Evolutionary conservation across 1,284 basidiomycete genomes (phyloP).

Genomic region (Inonotus obliquus): DNA sequence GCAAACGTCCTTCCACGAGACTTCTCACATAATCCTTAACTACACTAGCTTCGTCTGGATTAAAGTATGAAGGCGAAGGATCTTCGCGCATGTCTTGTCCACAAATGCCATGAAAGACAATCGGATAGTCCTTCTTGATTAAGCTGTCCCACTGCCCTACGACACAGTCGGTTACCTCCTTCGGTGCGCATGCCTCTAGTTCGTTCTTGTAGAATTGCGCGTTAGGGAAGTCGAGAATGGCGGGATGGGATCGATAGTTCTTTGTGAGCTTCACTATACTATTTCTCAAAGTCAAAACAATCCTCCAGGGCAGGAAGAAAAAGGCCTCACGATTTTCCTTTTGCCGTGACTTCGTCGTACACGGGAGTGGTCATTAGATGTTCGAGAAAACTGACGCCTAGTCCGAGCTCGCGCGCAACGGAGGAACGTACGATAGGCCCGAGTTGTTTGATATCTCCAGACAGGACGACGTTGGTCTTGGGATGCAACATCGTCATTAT

Average conservation of each 20-base stretch:
- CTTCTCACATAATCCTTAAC: constrained; percentile 36
- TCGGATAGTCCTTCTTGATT: constrained; percentile 34
- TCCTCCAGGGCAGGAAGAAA: not conserved
- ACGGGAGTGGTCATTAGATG: constrained; percentile 45
- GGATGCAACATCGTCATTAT: constrained; percentile 50
- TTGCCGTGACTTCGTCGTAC: constrained; percentile 37
- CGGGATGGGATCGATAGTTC: constrained; percentile 54
- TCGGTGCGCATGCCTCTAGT: constrained; percentile 40
- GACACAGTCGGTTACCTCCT: constrained; percentile 32
- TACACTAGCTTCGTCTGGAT: constrained; percentile 39
- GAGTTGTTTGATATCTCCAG: constrained; percentile 60
- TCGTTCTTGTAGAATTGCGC: constrained; percentile 49
- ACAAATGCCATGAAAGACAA: constrained; percentile 43
- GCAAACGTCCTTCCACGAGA: constrained; percentile 28
- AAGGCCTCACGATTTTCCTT: constrained; percentile 38
- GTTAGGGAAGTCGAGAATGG: constrained; percentile 55
- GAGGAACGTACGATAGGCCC: constrained; percentile 54
- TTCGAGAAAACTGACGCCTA: constrained; percentile 53
- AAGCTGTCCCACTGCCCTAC: constrained; percentile 30
- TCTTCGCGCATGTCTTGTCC: constrained; percentile 41
- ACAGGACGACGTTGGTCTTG: constrained; percentile 50
- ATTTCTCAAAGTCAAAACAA: not conserved
- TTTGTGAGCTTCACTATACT: constrained; percentile 48
- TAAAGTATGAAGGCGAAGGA: constrained; percentile 46
- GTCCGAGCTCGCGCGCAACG: constrained; percentile 44